Percentiles rank a stretch among this genome's conserved stretches.
Conservation (phyloP, 495 filamentous ascomycete genomes). For the Penicillium lividum region DNA sequence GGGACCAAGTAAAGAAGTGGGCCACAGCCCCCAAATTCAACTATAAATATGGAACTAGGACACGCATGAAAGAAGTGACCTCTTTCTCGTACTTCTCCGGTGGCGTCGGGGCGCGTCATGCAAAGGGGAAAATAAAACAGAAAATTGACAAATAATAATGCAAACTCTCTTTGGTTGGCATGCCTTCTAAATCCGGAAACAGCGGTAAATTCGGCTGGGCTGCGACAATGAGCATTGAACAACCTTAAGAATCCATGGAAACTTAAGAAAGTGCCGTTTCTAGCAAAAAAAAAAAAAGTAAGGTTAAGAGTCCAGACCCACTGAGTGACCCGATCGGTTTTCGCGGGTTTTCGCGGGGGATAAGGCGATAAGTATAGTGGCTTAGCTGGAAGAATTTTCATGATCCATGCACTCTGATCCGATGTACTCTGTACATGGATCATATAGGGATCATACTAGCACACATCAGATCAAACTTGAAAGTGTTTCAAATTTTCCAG, state of each 20-base stretch:
- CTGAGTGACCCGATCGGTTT: conserved; percentile 17
- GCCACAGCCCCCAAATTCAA: not conserved
- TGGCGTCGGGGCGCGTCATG: not conserved
- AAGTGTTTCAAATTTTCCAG: too few species aligned
- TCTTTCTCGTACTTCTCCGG: not conserved
- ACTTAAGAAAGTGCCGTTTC: too few species aligned
- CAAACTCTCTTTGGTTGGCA: not conserved
- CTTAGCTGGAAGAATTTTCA: not conserved
- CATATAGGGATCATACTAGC: too few species aligned
- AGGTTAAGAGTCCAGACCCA: conserved; percentile 7
- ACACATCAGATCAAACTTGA: not conserved
- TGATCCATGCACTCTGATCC: not conserved
- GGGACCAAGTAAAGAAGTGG: not conserved
- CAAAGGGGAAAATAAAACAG: not conserved
- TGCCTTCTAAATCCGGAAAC: not conserved
- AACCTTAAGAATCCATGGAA: not conserved
- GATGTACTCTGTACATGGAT: too few species aligned
- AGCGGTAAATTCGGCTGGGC: not conserved
- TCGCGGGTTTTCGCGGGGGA: conserved; percentile 31
- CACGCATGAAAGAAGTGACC: not conserved
- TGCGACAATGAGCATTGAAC: not conserved
- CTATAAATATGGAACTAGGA: not conserved
- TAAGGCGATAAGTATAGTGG: conserved; percentile 11
- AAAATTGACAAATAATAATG: not conserved
- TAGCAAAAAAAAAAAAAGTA: not conserved